Evolutionary conservation across 78 protist genomes (phyloP).

Genomic region (Corallochytrium limacisporum): DNA sequence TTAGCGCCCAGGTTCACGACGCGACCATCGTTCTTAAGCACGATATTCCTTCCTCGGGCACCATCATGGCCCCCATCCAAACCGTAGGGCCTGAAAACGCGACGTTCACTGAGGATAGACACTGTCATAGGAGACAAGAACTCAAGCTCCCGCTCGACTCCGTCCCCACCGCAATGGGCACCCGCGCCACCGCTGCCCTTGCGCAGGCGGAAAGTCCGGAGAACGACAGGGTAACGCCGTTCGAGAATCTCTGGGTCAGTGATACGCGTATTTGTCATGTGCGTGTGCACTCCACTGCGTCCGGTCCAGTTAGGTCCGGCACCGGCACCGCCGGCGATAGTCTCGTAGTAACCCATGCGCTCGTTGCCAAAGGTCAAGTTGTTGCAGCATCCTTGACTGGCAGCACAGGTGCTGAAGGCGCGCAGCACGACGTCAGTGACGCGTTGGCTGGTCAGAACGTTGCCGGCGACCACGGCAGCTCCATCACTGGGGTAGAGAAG

Average conservation of each 20-base stretch:
- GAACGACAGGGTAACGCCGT: slow-evolving; percentile 62
- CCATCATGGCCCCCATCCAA: slow-evolving; percentile 65
- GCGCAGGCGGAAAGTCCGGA: slow-evolving; percentile 52
- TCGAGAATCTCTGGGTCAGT: slow-evolving; percentile 90
- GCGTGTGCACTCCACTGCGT: slow-evolving; percentile 74
- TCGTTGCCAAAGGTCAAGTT: slow-evolving; percentile 87
- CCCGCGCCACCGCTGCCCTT: slow-evolving; percentile 82
- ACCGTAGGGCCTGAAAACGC: slow-evolving; percentile 51
- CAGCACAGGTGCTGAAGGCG: slow-evolving; percentile 64
- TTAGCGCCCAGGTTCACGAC: slow-evolving; percentile 65
- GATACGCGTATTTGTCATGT: slow-evolving; percentile 93
- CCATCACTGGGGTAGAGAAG: slow-evolving; percentile 45
- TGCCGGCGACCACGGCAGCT: slow-evolving; percentile 91
- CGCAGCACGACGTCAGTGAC: slow-evolving; percentile 68
- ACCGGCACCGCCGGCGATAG: slow-evolving; percentile 92
- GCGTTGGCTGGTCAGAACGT: slow-evolving; percentile 83
- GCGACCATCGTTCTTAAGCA: slow-evolving; percentile 4
- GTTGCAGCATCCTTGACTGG: slow-evolving; percentile 85
- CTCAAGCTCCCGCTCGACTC: slow-evolving; percentile 64
- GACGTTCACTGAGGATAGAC: slow-evolving; percentile 50
- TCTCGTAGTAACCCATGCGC: slow-evolving; percentile 70
- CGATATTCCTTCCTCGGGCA: slow-evolving; percentile 47
- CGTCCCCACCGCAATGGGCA: slow-evolving; percentile 71
- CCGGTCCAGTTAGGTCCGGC: slow-evolving; percentile 81
- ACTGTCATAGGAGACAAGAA: slow-evolving; percentile 31